A percentile compares a stretch with the other conserved stretches of the same genome.
phyloP scores from a whole-genome alignment of 2,329 filamentous ascomycete species.

The Pseudogymnoascus pannorum region DNA sequence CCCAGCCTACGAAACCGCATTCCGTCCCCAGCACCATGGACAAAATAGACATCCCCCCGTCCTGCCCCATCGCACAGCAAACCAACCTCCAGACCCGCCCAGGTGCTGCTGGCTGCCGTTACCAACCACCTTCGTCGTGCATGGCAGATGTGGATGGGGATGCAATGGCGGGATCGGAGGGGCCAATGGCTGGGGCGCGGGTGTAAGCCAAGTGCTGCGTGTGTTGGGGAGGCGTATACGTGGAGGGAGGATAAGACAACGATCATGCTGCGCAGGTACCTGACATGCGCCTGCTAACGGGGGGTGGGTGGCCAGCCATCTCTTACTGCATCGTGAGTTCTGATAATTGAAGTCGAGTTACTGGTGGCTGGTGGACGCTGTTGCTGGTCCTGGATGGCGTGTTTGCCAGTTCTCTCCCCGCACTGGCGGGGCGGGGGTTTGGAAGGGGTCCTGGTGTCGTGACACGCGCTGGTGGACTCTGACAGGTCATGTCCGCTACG shows the following conservation, averaged over 20 bases:
- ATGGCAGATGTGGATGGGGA: not conserved
- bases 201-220: not conserved
- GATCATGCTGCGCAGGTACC: conserved; percentile 3
- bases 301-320: not conserved
- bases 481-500: conserved; percentile 1
- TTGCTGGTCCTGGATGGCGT: not conserved
- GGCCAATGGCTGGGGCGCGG: not conserved
- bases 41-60: not conserved
- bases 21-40: not conserved
- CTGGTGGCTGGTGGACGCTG: not conserved
- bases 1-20: not conserved
- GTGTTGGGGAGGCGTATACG: not conserved
- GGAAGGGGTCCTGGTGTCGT: conserved; percentile 7
- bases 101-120: not conserved
- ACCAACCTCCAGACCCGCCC: not conserved
- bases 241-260: conserved; percentile 7
- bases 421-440: not conserved
- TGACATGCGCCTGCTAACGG: not conserved
- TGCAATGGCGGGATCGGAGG: not conserved
- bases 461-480: not conserved
- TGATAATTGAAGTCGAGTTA: too few relatives aligned
- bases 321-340: not conserved
- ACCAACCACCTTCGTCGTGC: not conserved
- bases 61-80: not conserved
- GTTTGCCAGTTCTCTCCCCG: not conserved